Evolutionary conservation across 305 asterid genomes (phyloP).

Genomic region (Fraxinus paxiana): DNA sequence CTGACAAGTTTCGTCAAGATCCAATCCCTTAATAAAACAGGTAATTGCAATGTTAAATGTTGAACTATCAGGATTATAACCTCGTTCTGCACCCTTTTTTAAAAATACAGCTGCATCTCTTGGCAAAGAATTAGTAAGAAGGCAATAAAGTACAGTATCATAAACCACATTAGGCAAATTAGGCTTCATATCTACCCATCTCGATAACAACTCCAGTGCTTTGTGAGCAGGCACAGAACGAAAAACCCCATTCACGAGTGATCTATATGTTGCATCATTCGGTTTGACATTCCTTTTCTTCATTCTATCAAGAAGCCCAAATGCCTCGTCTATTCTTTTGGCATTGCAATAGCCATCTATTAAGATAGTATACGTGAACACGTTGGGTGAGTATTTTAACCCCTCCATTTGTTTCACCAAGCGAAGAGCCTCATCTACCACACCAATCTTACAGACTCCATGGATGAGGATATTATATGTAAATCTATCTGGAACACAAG

Average conservation of each 20-base stretch:
- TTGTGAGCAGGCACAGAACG: constrained; percentile 42
- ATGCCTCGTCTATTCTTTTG: constrained; percentile 59
- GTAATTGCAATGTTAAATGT: constrained; percentile 50
- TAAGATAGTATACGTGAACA: constrained; percentile 75
- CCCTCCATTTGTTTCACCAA: constrained; percentile 85
- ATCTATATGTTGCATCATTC: constrained; percentile 77
- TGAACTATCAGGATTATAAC: constrained; percentile 61
- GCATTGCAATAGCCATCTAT: constrained; percentile 80
- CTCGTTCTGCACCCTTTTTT: constrained; percentile 39
- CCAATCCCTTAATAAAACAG: constrained; percentile 66
- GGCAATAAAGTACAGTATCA: constrained; percentile 52
- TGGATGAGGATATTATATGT: constrained; percentile 82
- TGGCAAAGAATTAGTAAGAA: constrained; percentile 49
- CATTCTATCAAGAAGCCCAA: constrained; percentile 61
- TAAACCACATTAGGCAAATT: constrained; percentile 59
- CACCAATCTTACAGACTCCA: constrained; percentile 87
- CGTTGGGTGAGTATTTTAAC: constrained; percentile 60
- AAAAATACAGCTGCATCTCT: constrained; percentile 50
- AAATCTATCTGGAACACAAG: constrained; percentile 71
- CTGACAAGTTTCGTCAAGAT: constrained; percentile 56
- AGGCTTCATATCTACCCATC: constrained; percentile 57
- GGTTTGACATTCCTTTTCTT: constrained; percentile 57
- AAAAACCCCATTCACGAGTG: constrained; percentile 76
- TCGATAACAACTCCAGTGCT: constrained; percentile 48
- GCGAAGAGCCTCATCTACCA: constrained; percentile 87